Percentiles rank a stretch among this genome's conserved stretches.
Conservation (phyloP, 169 alveolate species). For the Plasmodium coatneyi region DNA sequence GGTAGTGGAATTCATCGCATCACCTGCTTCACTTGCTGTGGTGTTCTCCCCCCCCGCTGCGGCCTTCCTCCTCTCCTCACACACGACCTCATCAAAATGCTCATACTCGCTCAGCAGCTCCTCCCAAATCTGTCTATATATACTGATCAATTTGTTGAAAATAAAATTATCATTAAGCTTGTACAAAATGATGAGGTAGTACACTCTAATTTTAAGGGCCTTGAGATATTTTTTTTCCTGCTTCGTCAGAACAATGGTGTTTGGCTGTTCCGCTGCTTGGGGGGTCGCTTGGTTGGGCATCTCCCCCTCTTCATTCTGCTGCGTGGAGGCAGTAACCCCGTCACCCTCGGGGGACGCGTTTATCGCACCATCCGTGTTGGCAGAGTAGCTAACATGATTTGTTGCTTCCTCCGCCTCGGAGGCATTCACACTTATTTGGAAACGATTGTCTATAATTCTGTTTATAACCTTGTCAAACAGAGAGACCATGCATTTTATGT, state of each 20-base stretch:
- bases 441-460: slow-evolving; percentile 44
- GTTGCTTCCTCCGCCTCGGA: neutral
- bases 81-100: slow-evolving; percentile 10
- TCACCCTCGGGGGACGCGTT: neutral
- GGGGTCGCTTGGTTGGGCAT: neutral
- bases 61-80: neutral
- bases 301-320: neutral
- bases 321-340: neutral
- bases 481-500: slow-evolving; percentile 67
- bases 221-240: slow-evolving; percentile 50
- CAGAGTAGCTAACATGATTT: neutral
- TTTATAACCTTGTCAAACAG: slow-evolving; percentile 56
- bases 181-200: slow-evolving; percentile 50
- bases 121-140: slow-evolving; percentile 65
- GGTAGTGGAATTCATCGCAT: neutral
- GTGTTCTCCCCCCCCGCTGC: neutral
- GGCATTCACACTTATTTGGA: slow-evolving; percentile 19
- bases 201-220: slow-evolving; percentile 49
- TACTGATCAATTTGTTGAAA: slow-evolving; percentile 55
- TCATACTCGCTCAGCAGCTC: slow-evolving; percentile 44
- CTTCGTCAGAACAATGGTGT: slow-evolving; percentile 1
- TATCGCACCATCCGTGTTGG: neutral
- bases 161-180: slow-evolving; percentile 69
- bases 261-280: neutral
- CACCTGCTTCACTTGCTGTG: neutral